These are phyloP conservation scores for Neonectria neomacrospora DNA, from an alignment of 2,329 filamentous ascomycete species.

Conservation along the genomic window DNA sequence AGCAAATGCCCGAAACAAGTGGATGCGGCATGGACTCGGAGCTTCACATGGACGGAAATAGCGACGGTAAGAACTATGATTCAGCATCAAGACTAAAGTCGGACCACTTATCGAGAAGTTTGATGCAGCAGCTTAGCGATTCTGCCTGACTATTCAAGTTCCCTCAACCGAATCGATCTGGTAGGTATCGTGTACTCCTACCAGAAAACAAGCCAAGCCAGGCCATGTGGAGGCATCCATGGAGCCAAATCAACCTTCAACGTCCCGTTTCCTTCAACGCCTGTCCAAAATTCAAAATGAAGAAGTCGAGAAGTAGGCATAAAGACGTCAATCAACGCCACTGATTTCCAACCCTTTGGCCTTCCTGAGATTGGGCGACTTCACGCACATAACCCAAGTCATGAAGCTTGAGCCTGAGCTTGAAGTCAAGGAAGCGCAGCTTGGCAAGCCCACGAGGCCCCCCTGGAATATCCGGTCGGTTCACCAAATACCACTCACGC, in stretches of 20 bases:
- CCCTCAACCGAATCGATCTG: neutral
- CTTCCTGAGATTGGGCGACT: no score
- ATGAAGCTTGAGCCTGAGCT: neutral
- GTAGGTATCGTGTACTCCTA: neutral
- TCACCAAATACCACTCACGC: neutral
- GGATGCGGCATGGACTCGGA: neutral
- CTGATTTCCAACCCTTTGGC: neutral
- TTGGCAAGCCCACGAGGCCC: constrained; percentile 2
- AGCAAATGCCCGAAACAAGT: neutral
- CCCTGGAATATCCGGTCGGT: constrained; percentile 1
- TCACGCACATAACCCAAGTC: neutral
- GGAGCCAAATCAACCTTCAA: neutral
- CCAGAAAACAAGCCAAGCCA: neutral
- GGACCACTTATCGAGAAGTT: neutral
- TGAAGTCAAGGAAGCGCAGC: constrained; percentile 10
- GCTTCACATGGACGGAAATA: neutral
- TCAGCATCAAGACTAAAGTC: neutral
- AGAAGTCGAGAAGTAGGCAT: neutral
- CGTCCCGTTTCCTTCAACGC: neutral
- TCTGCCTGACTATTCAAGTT: neutral
- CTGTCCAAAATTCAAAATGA: neutral
- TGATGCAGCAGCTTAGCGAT: neutral
- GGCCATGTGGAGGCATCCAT: neutral
- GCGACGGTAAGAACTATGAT: neutral
- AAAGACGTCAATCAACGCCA: neutral